Percentiles rank a stretch among this genome's conserved stretches.
Evolutionary conservation across 495 filamentous ascomycete species (phyloP).

Genomic region (Geopyxis carbonaria): DNA sequence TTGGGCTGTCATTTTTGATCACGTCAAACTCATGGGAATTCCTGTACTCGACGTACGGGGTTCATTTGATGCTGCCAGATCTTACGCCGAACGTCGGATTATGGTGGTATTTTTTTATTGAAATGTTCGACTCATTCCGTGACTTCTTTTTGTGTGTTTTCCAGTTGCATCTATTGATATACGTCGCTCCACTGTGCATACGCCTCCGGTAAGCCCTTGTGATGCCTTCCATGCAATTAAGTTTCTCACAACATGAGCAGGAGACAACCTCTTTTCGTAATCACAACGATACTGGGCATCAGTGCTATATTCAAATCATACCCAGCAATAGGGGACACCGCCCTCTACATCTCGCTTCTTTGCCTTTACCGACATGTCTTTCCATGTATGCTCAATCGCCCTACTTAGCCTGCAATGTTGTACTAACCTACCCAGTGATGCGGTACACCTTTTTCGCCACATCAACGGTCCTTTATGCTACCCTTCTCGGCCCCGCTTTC

Average conservation of each 20-base stretch:
- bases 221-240: not conserved
- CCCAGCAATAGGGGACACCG: constrained; percentile 74
- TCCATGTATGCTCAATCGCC: constrained; percentile 42
- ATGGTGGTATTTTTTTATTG: constrained; percentile 99
- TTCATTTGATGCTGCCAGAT: constrained; percentile 79
- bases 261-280: constrained; percentile 67
- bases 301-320: constrained; percentile 93
- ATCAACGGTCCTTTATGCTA: constrained; percentile 67
- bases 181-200: constrained; percentile 68
- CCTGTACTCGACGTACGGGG: constrained; percentile 72
- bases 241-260: constrained; percentile 6
- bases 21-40: constrained; percentile 73
- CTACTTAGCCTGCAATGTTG: too few species aligned
- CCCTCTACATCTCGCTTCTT: constrained; percentile 64
- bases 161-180: constrained; percentile 82
- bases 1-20: constrained; percentile 54
- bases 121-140: constrained; percentile 97
- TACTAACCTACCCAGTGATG: constrained; percentile 43
- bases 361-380: constrained; percentile 89
- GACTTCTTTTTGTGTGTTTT: constrained; percentile 95
- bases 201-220: constrained; percentile 38
- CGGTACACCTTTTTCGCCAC: constrained; percentile 79
- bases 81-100: constrained; percentile 87
- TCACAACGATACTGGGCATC: constrained; percentile 66
- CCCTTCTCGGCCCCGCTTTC: constrained; percentile 81